phyloP scores from a whole-genome alignment of 192 early-diverging fungal species.

The Gigaspora rosea region DNA sequence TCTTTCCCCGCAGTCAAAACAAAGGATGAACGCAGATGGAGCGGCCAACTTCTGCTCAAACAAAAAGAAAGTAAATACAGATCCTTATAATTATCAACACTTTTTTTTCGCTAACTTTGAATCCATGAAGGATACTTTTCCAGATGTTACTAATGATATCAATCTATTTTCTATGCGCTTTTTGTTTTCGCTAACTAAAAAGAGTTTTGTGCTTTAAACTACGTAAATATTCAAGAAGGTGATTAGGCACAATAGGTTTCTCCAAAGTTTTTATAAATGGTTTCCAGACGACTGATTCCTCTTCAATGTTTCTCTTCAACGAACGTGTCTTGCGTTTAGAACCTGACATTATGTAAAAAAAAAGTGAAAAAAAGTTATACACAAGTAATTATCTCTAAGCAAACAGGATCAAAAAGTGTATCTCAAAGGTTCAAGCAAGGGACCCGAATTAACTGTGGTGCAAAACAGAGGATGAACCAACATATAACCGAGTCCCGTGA shows the following conservation, averaged over 20 bases:
- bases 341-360: slow-evolving; percentile 10
- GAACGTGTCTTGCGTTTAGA: slow-evolving; percentile 11
- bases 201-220: slow-evolving; percentile 3
- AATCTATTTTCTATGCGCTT: not conserved
- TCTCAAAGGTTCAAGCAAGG: slow-evolving; percentile 18
- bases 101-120: slow-evolving; percentile 2
- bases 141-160: not conserved
- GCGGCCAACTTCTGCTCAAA: slow-evolving; percentile 20
- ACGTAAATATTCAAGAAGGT: slow-evolving; percentile 10
- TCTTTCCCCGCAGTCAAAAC: slow-evolving; percentile 24
- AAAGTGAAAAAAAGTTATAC: not conserved
- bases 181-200: not conserved
- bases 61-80: slow-evolving; percentile 1
- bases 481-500: slow-evolving; percentile 4
- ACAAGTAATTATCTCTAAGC: not conserved
- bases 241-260: slow-evolving; percentile 7
- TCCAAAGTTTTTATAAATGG: slow-evolving; percentile 10
- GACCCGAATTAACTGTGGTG: not conserved
- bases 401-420: not conserved
- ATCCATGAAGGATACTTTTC: slow-evolving; percentile 14
- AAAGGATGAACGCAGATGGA: slow-evolving; percentile 21
- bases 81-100: not conserved
- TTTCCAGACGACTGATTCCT: not conserved
- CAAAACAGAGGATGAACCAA: slow-evolving; percentile 18
- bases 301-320: slow-evolving; percentile 9